A percentile compares a stretch with the other conserved stretches of the same genome.
Evolutionary conservation across 441 rosid genomes (phyloP).

Genomic region (Kokia cookei): DNA sequence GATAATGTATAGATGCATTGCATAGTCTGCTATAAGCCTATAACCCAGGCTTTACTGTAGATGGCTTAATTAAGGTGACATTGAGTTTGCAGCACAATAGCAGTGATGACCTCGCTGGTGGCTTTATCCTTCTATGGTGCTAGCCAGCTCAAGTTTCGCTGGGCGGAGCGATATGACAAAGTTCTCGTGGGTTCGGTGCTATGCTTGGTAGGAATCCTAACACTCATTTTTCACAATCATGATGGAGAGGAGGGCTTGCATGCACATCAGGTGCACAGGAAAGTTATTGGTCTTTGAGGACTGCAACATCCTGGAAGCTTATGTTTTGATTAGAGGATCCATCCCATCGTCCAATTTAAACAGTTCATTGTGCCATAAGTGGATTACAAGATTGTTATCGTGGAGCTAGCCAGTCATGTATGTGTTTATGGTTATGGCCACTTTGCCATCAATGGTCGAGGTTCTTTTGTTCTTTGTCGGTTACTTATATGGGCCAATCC

Average conservation of each 20-base stretch:
- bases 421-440: background rate
- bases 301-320: background rate
- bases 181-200: conserved; percentile 90
- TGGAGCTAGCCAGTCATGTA: background rate
- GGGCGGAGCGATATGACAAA: conserved; percentile 96
- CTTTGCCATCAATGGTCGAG: background rate
- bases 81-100: conserved; percentile 60
- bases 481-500: background rate
- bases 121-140: conserved; percentile 98
- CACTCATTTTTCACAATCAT: conserved; percentile 81
- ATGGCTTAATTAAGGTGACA: background rate
- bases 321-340: background rate
- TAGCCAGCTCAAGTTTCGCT: conserved; percentile 90
- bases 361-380: background rate
- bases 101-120: conserved; percentile 94
- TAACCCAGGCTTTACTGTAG: background rate
- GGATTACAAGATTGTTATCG: background rate
- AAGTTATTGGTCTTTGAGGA: conserved; percentile 39
- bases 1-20: background rate
- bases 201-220: conserved; percentile 83
- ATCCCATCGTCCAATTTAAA: background rate
- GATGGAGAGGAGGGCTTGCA: conserved; percentile 34
- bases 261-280: conserved; percentile 43
- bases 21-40: background rate
- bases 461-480: background rate